A percentile compares a stretch with the other conserved stretches of the same genome.
These are phyloP conservation scores for Penicillium crustosum DNA, from an alignment of 2,329 filamentous ascomycete species.

Conservation along the genomic window DNA sequence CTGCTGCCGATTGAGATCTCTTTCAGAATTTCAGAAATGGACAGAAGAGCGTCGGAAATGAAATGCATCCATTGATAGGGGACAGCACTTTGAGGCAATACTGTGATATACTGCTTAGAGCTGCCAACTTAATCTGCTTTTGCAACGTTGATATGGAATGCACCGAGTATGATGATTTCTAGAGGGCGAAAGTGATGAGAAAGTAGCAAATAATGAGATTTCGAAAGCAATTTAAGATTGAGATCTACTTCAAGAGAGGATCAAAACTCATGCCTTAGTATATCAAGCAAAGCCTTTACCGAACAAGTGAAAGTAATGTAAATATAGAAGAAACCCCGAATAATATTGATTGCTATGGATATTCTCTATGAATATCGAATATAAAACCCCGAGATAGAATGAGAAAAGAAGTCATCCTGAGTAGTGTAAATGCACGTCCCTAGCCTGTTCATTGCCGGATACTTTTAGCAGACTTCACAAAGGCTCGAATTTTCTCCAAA, in stretches of 20 bases:
- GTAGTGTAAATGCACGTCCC: not conserved
- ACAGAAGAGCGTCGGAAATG: not conserved
- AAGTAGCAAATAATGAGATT: not conserved
- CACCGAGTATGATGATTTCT: not conserved
- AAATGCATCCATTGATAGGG: not conserved
- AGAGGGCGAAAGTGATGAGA: not conserved
- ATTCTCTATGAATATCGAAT: not conserved
- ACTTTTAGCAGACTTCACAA: constrained; percentile 72
- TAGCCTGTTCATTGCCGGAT: constrained; percentile 29
- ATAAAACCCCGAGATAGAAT: not conserved
- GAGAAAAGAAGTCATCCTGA: constrained; percentile 6
- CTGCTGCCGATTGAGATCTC: not conserved
- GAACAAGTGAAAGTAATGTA: not conserved
- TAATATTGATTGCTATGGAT: not conserved
- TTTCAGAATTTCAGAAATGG: not conserved
- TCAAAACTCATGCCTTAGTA: not conserved
- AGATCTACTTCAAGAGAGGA: not conserved
- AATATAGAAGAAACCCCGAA: not conserved
- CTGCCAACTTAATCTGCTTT: not conserved
- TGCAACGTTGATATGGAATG: not conserved
- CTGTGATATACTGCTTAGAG: not conserved
- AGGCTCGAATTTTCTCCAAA: constrained; percentile 74
- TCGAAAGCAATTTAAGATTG: not conserved
- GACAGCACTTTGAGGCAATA: not conserved
- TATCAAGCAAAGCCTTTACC: not conserved